Conservation (phyloP, 2,329 filamentous ascomycete species). For the Colletotrichum endophyticum region DNA sequence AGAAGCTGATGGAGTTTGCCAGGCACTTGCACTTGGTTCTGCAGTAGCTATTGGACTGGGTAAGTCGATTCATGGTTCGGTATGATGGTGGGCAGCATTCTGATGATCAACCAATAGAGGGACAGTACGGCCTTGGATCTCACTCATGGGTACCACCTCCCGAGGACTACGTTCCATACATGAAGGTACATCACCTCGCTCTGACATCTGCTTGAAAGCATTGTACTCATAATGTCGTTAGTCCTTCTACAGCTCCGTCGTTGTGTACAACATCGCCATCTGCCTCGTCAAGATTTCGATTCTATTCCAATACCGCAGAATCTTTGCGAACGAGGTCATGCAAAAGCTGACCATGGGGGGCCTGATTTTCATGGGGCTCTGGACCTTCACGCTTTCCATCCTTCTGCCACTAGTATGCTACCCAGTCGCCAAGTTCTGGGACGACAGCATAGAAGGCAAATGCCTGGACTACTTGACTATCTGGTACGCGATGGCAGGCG, state of each 20-base stretch:
- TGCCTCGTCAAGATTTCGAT: slow-evolving; percentile 40
- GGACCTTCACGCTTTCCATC: slow-evolving; percentile 31
- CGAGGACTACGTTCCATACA: slow-evolving; percentile 22
- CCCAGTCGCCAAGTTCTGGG: slow-evolving; percentile 30
- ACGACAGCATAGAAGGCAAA: slow-evolving; percentile 17
- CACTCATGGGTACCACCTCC: slow-evolving; percentile 22
- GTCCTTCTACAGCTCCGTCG: slow-evolving; percentile 35
- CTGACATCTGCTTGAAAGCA: not conserved
- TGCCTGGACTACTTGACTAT: slow-evolving; percentile 31
- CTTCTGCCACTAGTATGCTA: slow-evolving; percentile 32
- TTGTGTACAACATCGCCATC: slow-evolving; percentile 37
- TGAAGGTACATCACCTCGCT: slow-evolving; percentile 21
- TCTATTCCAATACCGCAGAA: slow-evolving; percentile 42
- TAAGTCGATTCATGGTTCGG: not conserved
- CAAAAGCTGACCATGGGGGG: slow-evolving; percentile 26
- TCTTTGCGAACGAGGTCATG: slow-evolving; percentile 34
- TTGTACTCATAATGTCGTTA: slow-evolving; percentile 1
- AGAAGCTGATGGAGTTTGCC: not conserved
- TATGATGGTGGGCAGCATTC: not conserved
- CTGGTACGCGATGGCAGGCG: slow-evolving; percentile 31
- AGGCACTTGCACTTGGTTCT: slow-evolving; percentile 22
- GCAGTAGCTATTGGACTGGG: slow-evolving; percentile 28
- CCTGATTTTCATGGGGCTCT: slow-evolving; percentile 29
- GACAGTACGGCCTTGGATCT: slow-evolving; percentile 26
- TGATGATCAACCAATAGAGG: slow-evolving; percentile 20